phyloP scores from a whole-genome alignment of 2,329 filamentous ascomycete genomes.

The Fusarium neocosmosporiellum region DNA sequence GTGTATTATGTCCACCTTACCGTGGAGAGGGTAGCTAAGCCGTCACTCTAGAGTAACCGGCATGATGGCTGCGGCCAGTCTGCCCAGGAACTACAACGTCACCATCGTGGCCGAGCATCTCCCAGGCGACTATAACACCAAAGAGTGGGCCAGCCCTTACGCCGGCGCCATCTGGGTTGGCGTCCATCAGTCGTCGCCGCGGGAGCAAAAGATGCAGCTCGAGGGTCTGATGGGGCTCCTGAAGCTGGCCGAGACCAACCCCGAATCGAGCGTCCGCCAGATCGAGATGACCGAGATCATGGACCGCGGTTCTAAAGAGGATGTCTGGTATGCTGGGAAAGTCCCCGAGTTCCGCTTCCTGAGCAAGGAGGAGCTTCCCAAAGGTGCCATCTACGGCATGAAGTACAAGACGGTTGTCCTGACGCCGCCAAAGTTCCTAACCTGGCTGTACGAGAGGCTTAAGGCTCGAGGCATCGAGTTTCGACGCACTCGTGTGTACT shows the following conservation, averaged over 20 bases:
- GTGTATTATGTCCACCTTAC: too few species aligned
- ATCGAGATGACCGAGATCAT: neutral
- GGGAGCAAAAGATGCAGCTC: conserved; percentile 16
- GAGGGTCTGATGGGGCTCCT: conserved; percentile 50
- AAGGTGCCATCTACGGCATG: neutral
- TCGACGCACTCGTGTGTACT: neutral
- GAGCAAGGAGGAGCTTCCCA: neutral
- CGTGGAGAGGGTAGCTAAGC: too few species aligned
- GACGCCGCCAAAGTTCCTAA: neutral
- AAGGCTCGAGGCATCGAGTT: neutral
- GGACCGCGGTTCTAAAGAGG: neutral
- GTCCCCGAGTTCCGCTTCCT: neutral
- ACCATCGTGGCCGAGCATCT: conserved; percentile 13
- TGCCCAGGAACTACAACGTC: conserved; percentile 7
- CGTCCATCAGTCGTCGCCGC: neutral
- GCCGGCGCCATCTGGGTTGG: conserved; percentile 16
- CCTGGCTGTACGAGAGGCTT: neutral
- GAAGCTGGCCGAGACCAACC: neutral
- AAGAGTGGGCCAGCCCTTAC: neutral
- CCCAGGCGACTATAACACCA: neutral
- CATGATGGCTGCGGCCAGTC: conserved; percentile 11
- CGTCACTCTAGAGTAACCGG: conserved; percentile 37
- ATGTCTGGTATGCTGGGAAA: neutral
- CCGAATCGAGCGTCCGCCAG: neutral
- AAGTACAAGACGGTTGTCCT: neutral